Evolutionary conservation across 352 stramenopile species (phyloP), one percentile per base, ranked within the genome.

Genomic region (Globisporangium cederbergense): DNA sequence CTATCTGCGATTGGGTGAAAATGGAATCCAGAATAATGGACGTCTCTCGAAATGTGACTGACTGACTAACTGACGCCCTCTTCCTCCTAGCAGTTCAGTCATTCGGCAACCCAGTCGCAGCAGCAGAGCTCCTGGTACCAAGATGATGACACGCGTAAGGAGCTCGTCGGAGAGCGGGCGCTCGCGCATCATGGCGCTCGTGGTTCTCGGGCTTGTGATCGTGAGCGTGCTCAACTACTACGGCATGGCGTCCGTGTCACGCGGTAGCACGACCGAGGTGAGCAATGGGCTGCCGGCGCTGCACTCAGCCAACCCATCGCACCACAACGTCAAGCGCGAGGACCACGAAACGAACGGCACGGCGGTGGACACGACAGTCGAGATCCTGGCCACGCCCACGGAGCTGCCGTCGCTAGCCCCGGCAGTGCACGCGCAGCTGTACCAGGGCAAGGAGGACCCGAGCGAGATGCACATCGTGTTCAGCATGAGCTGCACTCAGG

Each of bases 401-500:
- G 30, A 57, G 30, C 30, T 28, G 9, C 22, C 52, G 9, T 14
- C 40, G 38, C 20, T 45, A 5, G 8, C 40, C 30, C 38, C 52
- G 1, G 13, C 42, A 0, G 13, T 8, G 1, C 43, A 16, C 18
- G 13, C 49, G 18, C n/a, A 42, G 18, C 53, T 67, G 20, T 67
- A 62, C 53, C 62, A 67, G 34, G 68, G 57, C 30, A 60, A 75
- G 46, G 63, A 77, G 4, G 75, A 82, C 62, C 60, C 38, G 18
- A 74, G 58, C 60, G 71, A 80, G 52, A 52, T 79, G 79, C 70
- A 76, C 60, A 68, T 76, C 28, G 52, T 76, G 10, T 76, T 71
- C 49, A 74, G 66, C 55, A 70, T 67, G 49, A 71, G 70, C 58
- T 76, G 70, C 45, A 59, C 62, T 14, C 66, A 76, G 47, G 28